These are phyloP conservation scores for Cyberlindnera galapagoensis DNA, from an alignment of 805 yeast species.

Conservation along the genomic window DNA sequence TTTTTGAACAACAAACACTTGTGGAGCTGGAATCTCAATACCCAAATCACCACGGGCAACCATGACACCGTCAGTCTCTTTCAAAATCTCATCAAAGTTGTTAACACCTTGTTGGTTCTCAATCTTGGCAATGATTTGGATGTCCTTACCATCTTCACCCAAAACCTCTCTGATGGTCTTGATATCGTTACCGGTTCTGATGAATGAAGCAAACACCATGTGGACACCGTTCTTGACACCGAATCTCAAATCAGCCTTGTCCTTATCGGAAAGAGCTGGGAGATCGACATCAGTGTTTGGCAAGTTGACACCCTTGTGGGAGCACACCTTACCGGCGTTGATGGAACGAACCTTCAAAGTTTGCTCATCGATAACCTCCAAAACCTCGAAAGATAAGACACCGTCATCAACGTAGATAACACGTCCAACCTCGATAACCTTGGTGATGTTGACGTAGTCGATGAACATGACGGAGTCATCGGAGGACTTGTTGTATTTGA, in stretches of 20 bases:
- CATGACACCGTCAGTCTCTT: conserved; percentile 98
- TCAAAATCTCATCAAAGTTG: conserved; percentile 95
- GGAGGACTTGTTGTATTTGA: conserved; percentile 59
- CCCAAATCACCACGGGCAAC: conserved; percentile 99
- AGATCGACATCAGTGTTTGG: conserved; percentile 99
- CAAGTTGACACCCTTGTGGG: conserved; percentile 98
- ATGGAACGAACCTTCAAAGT: conserved; percentile 84
- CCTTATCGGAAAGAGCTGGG: conserved; percentile 97
- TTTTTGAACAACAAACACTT: conserved; percentile 97
- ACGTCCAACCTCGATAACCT: conserved; percentile 82
- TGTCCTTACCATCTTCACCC: conserved; percentile 94
- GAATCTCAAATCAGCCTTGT: conserved; percentile 82
- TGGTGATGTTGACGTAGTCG: conserved; percentile 95
- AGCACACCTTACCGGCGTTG: conserved; percentile 92
- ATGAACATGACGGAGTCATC: conserved; percentile 81
- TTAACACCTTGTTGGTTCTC: conserved; percentile 99
- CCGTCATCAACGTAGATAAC: conserved; percentile 96
- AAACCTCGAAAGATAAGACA: conserved; percentile 90
- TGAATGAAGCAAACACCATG: conserved; percentile 98
- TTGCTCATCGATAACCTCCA: conserved; percentile 70
- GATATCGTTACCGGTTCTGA: conserved; percentile 91
- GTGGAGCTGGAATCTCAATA: conserved; percentile 98
- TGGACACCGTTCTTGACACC: conserved; percentile 98
- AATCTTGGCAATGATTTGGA: conserved; percentile 95
- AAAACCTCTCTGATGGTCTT: conserved; percentile 84